Base-by-base conservation (phyloP, 805 yeast species). In the Suhomyces emberorum region DNA sequence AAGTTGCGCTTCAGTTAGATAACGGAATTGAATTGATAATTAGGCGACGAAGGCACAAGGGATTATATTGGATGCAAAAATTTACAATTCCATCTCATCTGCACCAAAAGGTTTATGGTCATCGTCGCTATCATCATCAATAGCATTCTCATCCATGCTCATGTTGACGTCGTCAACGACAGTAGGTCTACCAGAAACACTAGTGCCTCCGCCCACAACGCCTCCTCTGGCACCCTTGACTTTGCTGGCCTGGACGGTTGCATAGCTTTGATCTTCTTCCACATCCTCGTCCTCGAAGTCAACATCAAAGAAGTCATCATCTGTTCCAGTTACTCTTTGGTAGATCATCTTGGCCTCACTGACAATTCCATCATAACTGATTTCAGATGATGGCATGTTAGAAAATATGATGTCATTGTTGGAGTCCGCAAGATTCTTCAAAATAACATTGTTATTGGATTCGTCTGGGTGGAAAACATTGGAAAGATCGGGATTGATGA, bases 251-350 rank as follows among this genome's bases (percentile, higher is more conserved):
- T 39, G 39, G 12, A 33, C 33, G 7, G 40, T 16, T 10, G 42
- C 40, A 21, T 37, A 36, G 12, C 24, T 19, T 6, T 15, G 28
- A 17, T 30, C 44, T 18, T 42, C 39, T 4, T 68, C 71, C 23
- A 80, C 89, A 29, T 85, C 95, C 15, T 88, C 96, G 57, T 91
- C 98, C 61, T 91, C 97, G 55, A 91, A 91, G 61, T 91, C 98
- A 28, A 91, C 86, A 58, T 88, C 96, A 55, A 91, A 91, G 65
- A 93, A 93, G 61, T 91, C 98, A 51, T 91, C 97, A 55, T 85
- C 93, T 2, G 95, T 77, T 7, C 98, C 98, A 8, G 93, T 95
- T 43, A 91, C 81, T 38, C 74, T 70, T 42, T 77, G 80, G 57
- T 87, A 91, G 28, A 91, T 57, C 15, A 76, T 65, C 54, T 79